These are phyloP conservation scores for Eimeria tenella DNA, from an alignment of 169 alveolate species.

Conservation along the genomic window DNA sequence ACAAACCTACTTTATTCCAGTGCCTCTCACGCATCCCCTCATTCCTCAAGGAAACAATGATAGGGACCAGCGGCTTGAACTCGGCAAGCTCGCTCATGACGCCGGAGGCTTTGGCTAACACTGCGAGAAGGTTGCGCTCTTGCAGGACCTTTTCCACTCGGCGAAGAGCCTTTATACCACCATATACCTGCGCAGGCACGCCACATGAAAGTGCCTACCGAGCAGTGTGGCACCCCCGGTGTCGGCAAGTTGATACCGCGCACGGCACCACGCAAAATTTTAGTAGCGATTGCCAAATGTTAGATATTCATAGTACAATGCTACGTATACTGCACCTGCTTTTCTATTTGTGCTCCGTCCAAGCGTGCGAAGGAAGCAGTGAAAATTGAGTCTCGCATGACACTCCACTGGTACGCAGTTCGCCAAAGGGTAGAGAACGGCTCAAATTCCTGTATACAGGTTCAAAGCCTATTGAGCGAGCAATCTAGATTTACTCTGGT, in stretches of 20 bases:
- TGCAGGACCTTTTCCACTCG: conserved; percentile 61
- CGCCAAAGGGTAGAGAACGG: conserved; percentile 94
- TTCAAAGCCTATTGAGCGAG: not conserved
- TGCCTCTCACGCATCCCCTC: conserved; percentile 96
- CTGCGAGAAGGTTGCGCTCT: conserved; percentile 81
- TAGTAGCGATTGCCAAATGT: not conserved
- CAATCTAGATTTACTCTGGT: not conserved
- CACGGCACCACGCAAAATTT: no score
- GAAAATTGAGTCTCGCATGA: conserved; percentile 89
- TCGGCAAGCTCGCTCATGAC: conserved; percentile 90
- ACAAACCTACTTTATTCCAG: conserved; percentile 88
- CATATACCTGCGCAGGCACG: conserved; percentile 16
- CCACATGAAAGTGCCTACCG: no score
- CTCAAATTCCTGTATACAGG: conserved; percentile 90
- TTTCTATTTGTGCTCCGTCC: conserved; percentile 86
- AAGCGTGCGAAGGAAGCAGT: conserved; percentile 91
- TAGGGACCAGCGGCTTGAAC: conserved; percentile 92
- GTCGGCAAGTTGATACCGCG: no score
- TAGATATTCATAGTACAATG: not conserved
- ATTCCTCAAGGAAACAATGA: conserved; percentile 92
- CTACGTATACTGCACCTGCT: conserved; percentile 8
- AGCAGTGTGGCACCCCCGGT: no score
- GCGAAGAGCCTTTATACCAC: conserved; percentile 43
- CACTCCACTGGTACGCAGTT: conserved; percentile 92
- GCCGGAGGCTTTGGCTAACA: conserved; percentile 85